Evolutionary conservation across 2,329 filamentous ascomycete species (phyloP).

Genomic region (Claviceps sorghi): DNA sequence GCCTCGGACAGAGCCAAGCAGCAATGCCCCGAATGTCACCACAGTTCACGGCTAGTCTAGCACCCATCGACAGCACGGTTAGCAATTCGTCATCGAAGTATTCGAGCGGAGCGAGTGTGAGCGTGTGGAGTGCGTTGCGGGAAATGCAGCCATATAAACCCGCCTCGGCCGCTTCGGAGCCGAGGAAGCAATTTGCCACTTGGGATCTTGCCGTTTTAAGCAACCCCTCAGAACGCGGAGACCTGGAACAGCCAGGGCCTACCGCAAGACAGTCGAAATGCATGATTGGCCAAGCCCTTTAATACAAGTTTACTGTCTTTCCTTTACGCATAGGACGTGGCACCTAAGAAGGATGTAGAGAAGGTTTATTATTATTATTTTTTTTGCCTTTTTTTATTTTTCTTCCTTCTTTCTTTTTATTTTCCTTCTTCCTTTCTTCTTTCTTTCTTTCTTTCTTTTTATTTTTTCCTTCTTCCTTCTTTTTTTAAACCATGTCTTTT

Average conservation of each 20-base stretch:
- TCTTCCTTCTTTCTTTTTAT: not conserved
- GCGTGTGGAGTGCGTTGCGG: slow-evolving; percentile 18
- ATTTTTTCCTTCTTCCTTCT: no score
- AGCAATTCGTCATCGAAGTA: slow-evolving; percentile 29
- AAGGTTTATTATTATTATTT: not conserved
- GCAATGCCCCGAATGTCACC: slow-evolving; percentile 11
- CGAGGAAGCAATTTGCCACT: not conserved
- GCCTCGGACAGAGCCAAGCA: slow-evolving; percentile 7
- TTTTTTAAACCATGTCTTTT: no score
- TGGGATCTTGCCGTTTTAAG: not conserved
- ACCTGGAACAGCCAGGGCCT: not conserved
- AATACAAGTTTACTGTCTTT: not conserved
- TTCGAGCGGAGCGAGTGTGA: slow-evolving; percentile 36
- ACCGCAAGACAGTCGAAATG: not conserved
- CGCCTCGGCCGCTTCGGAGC: not conserved
- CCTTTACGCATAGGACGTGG: not conserved
- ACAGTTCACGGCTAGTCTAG: slow-evolving; percentile 18
- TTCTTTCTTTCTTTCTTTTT: no score
- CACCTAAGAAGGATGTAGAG: not conserved
- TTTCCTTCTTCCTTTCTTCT: no score
- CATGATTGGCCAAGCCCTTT: slow-evolving; percentile 3
- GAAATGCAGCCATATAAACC: not conserved
- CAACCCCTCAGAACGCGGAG: not conserved
- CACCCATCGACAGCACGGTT: slow-evolving; percentile 31
- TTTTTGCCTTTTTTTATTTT: not conserved